Evolutionary conservation across 2,329 filamentous ascomycete species (phyloP), one percentile per base, ranked within the genome.

Genomic region (Berkeleyomyces basicola): DNA sequence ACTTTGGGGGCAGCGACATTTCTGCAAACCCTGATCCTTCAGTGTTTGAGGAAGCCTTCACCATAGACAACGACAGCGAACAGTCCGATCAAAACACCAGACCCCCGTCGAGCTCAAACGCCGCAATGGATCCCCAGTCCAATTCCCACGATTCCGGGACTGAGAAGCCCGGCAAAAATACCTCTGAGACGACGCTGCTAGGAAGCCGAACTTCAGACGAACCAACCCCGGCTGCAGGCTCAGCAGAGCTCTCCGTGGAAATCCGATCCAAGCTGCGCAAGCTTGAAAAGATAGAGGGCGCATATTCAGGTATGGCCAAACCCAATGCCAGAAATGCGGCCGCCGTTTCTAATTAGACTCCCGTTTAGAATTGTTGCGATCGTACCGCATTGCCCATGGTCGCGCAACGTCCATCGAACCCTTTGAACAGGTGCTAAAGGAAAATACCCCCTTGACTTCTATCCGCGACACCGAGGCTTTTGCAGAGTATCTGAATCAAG

Each of bases 311-410:
- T 91, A 78, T 51, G 72, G 66, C 63, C 63, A n/a, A 10, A 33
- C 36, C 14, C 14, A 9, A 31, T 2, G 14, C 55, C 7, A 16
- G 11, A 7, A 39, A 3, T 63, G 11, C 6, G 4, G 40, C 46
- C 7, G 1, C 36, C 0, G 10, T 47, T 7, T 40, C 46, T 2
- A 9, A 53, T 9, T 3, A 31, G 23, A 31, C 6, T 14, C 11
- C 11, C 2, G 14, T 58, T 10, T 58, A 90, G 92, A 97, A 70
- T 79, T 99, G 0, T 78, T 97, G 59, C 86, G 90, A 63, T 96
- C 92, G 7, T 99, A 99, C 74, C 84, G 90, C 66, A 85, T 91
- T 67, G 93, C 93, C 16, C 92, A 99, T 75, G 83, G 88, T 63
- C 85, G 90, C 60, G 89, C 91, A 49, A 83, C 87, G 10, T 83